Evolutionary conservation across 257 asterid species (phyloP), one percentile per base, ranked within the genome.

Genomic region (Solanum piurae): DNA sequence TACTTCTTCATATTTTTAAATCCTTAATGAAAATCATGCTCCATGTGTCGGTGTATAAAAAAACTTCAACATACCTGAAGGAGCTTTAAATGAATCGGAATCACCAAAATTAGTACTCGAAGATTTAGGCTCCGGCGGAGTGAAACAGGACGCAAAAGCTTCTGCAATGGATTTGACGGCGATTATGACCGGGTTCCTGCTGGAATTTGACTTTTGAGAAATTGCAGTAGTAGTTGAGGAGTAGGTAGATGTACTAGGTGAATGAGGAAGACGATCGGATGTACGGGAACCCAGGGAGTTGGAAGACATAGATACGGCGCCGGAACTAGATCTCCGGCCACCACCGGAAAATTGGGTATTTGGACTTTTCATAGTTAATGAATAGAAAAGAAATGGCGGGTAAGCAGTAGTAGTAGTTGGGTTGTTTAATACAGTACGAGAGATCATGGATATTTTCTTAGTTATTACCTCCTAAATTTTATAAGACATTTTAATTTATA

Each of bases 141-240:
- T 86, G 86, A 96, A 94, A 72, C 99, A 96, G 23, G 93, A 84
- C 11, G 89, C 79, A 82, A 96, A 92, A 83, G 92, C 94, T 44
- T 90, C 95, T 27, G 93, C 91, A 86, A 96, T 49, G 21, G 94
- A 90, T 72, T 93, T 93, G 66, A 92, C 94, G 62, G 92, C 94
- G 91, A 69, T 62, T 88, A 74, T 88, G 89, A 90, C 90, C 33
- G 90, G 85, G 52, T 89, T 91, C 58, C 55, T 72, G 36, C 92
- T 60, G 76, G 92, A 58, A 85, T 91, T 89, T 62, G 97, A 89
- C 88, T 69, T 90, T 83, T 86, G 90, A 75, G 94, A 88, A 75
- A 92, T 84, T 33, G 92, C 62, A 87, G 97, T 90, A 27, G 91
- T 90, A 23, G 91, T 83, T 87, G 87, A 83, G 87, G 93, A 87